Base-by-base conservation (phyloP, 441 rosid species). In the Flueggea neowawraea region DNA sequence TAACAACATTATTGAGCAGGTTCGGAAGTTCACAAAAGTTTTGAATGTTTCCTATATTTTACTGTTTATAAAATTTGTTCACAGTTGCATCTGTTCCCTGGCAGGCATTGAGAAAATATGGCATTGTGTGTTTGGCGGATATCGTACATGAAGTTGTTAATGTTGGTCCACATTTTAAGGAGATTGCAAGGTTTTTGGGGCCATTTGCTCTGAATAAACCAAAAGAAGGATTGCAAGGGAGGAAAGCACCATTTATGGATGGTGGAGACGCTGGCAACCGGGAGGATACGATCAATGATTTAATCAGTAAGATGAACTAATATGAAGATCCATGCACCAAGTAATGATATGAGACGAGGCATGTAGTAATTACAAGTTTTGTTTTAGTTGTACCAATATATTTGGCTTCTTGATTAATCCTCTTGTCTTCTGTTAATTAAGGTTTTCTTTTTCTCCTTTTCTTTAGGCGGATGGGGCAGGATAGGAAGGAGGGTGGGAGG, bases 201-300 rank as follows among this genome's bases (percentile, higher is more conserved):
- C 81, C 99, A 41, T 76, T 95, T 54, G 64, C 69, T 54, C 90
- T 95, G 45, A 86, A 69, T 83, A 87, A 78, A 72, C 96, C 95
- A 0, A 88, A 69, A 69, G 94, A 80, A 3, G 91, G 79, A 50
- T 75, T 89, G 76, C 78, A 71, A 32, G 84, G 87, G 55, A 87
- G 78, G 78, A 95, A 81, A 72, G 80, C 79, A 47, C 36, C 62
- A 2, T 89, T 67, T 80, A 89, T 74, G 72, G 89, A 83, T 4
- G 99, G 97, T 1, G 99, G 99, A 36, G 99, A 95, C 64, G 60
- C 90, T 0, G 95, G 97, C 52, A 74, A 86, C 67, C 91, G 99
- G 0, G 91, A 82, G 75, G 90, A 87, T 39, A 66, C 76, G 62
- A 91, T 91, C 77, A 91, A 89, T 60, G 94, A 91, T 56, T 62